A percentile compares a stretch with the other conserved stretches of the same genome.
phyloP scores from a whole-genome alignment of 805 yeast genomes.

The Saccharomyces paradoxus region DNA sequence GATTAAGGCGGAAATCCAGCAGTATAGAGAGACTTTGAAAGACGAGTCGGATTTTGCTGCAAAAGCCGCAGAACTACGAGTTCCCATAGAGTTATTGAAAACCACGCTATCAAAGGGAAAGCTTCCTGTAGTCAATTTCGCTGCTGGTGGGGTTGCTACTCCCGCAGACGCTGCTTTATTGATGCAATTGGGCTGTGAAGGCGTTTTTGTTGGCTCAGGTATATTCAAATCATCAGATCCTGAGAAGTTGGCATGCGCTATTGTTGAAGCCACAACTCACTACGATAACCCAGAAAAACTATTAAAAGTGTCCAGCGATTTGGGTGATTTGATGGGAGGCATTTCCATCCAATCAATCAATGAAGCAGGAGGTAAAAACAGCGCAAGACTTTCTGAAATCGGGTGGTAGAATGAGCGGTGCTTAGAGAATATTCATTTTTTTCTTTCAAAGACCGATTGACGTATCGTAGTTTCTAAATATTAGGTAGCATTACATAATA shows the following conservation, averaged over 20 bases:
- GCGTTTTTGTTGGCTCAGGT: slow-evolving; percentile 72
- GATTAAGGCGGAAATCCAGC: slow-evolving; percentile 47
- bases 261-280: slow-evolving; percentile 72
- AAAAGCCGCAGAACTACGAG: slow-evolving; percentile 51
- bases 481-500: background rate
- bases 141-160: slow-evolving; percentile 85
- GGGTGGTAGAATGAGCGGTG: slow-evolving; percentile 38
- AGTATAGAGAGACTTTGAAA: slow-evolving; percentile 30
- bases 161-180: slow-evolving; percentile 82
- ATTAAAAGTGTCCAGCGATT: slow-evolving; percentile 56
- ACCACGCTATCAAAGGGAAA: slow-evolving; percentile 41
- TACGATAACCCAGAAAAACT: slow-evolving; percentile 52
- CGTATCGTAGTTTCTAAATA: background rate
- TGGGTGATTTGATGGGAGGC: slow-evolving; percentile 74
- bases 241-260: slow-evolving; percentile 61
- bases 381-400: slow-evolving; percentile 35
- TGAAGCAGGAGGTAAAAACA: slow-evolving; percentile 32
- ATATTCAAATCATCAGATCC: slow-evolving; percentile 70
- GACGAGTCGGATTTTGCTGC: slow-evolving; percentile 39
- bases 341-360: slow-evolving; percentile 46
- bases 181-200: slow-evolving; percentile 76
- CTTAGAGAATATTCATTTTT: background rate
- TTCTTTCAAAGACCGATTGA: background rate
- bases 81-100: slow-evolving; percentile 47
- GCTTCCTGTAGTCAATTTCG: slow-evolving; percentile 76